Conservation (phyloP, 768 basidiomycete genomes). For the Paxillus rubicundulus region DNA sequence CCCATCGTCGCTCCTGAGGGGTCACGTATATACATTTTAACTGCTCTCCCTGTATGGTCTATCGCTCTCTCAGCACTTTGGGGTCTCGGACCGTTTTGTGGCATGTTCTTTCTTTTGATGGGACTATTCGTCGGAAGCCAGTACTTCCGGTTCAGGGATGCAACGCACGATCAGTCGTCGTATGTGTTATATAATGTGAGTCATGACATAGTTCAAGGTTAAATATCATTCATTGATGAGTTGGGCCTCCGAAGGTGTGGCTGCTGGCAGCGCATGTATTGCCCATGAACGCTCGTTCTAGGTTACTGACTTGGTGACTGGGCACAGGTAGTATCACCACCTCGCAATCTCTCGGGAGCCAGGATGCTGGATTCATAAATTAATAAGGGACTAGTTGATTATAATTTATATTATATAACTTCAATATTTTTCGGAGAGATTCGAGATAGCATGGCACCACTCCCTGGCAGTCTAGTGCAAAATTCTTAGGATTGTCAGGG, state of each 20-base stretch:
- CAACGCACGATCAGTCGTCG: constrained; percentile 8
- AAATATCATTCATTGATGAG: no score
- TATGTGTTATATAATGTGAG: constrained; percentile 16
- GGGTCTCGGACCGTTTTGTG: constrained; percentile 10
- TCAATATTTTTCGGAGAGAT: no score
- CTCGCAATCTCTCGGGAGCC: no score
- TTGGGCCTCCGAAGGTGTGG: constrained; percentile 10
- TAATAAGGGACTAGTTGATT: no score
- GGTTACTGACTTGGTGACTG: constrained; percentile 6
- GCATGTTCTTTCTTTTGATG: constrained; percentile 7
- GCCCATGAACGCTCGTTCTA: constrained; percentile 8
- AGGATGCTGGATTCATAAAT: no score
- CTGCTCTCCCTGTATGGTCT: constrained; percentile 14
- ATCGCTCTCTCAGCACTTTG: constrained; percentile 1
- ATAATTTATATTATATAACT: no score
- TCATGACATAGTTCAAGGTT: no score
- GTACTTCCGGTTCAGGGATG: constrained; percentile 11
- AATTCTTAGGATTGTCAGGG: no score
- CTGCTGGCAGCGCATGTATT: constrained; percentile 7
- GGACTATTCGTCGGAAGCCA: constrained; percentile 14
- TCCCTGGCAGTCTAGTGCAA: no score
- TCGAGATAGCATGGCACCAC: no score
- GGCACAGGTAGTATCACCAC: no score
- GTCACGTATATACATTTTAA: constrained; percentile 11
- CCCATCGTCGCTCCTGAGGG: constrained; percentile 24